Conservation (phyloP, 768 basidiomycete species). For the Tylopilus subfusipes region DNA sequence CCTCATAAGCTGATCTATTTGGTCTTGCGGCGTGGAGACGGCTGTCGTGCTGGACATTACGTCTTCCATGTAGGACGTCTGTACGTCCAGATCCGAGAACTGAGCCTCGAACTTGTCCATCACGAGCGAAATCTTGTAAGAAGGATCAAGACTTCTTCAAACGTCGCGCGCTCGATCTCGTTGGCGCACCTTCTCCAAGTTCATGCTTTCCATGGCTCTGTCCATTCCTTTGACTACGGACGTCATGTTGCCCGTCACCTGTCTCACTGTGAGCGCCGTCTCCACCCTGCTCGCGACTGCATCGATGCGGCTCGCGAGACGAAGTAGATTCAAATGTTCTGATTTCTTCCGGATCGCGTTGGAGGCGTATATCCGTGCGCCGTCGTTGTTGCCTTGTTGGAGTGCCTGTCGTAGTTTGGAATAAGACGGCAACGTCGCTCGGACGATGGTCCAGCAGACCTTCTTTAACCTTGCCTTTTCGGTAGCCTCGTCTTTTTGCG, state of each 20-base stretch:
- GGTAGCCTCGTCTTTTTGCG: conserved; percentile 86
- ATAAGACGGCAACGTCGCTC: not conserved
- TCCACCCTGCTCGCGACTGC: conserved; percentile 96
- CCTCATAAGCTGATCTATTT: conserved; percentile 86
- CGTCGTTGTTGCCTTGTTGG: conserved; percentile 94
- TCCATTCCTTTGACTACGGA: conserved; percentile 98
- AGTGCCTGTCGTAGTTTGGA: conserved; percentile 60
- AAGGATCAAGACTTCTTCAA: not conserved
- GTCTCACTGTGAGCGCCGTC: conserved; percentile 96
- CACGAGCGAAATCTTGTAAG: conserved; percentile 82
- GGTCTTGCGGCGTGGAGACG: conserved; percentile 92
- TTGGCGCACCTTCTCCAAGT: conserved; percentile 81
- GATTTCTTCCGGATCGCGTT: conserved; percentile 99
- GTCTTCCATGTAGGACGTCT: conserved; percentile 97
- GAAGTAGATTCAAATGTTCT: conserved; percentile 86
- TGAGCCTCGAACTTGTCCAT: conserved; percentile 99
- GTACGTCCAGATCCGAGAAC: conserved; percentile 95
- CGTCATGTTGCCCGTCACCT: conserved; percentile 95
- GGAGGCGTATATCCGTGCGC: conserved; percentile 95
- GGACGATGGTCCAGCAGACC: conserved; percentile 40
- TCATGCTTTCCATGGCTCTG: conserved; percentile 99
- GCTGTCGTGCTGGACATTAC: conserved; percentile 94
- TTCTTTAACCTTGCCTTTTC: conserved; percentile 94
- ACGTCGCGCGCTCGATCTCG: not conserved
- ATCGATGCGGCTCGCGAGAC: conserved; percentile 89